phyloP scores from a whole-genome alignment of 345 rosid species.

The Ricinus communis region DNA sequence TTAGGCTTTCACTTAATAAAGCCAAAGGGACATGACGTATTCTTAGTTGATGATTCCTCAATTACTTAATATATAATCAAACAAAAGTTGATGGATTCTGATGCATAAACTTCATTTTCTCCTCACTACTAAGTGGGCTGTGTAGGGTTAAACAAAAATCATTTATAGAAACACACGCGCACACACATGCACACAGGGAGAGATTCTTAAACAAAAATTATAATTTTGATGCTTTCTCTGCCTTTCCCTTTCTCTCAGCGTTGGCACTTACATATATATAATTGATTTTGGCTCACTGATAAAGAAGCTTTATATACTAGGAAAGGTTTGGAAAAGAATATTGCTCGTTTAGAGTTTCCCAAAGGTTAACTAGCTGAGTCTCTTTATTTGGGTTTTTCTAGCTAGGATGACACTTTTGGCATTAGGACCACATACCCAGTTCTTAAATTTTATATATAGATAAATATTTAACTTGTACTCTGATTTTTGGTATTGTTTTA shows the following conservation, averaged over 20 bases:
- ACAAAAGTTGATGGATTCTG: conserved; percentile 55
- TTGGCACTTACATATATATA: background rate
- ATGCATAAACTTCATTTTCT: conserved; percentile 38
- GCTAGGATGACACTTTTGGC: conserved; percentile 21
- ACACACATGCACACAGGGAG: no score
- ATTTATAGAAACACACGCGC: conserved; percentile 13
- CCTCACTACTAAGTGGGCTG: conserved; percentile 1
- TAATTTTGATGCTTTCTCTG: conserved; percentile 28
- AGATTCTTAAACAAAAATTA: conserved; percentile 19
- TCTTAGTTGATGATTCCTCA: conserved; percentile 48
- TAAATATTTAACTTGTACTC: no score
- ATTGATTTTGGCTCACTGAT: conserved; percentile 1
- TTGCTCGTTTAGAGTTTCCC: conserved; percentile 49
- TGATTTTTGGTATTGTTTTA: no score
- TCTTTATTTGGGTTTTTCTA: conserved; percentile 21
- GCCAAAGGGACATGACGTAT: conserved; percentile 54
- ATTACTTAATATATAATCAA: conserved; percentile 43
- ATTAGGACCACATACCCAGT: conserved; percentile 33
- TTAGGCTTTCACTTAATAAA: conserved; percentile 40
- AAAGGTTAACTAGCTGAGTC: conserved; percentile 30
- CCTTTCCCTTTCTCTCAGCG: conserved; percentile 8
- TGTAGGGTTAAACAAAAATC: conserved; percentile 12
- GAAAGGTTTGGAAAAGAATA: conserved; percentile 34
- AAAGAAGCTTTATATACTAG: conserved; percentile 34
- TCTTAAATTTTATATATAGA: no score